These are phyloP conservation scores for Ilyonectria destructans DNA, from an alignment of 2,329 filamentous ascomycete species.

Conservation along the genomic window DNA sequence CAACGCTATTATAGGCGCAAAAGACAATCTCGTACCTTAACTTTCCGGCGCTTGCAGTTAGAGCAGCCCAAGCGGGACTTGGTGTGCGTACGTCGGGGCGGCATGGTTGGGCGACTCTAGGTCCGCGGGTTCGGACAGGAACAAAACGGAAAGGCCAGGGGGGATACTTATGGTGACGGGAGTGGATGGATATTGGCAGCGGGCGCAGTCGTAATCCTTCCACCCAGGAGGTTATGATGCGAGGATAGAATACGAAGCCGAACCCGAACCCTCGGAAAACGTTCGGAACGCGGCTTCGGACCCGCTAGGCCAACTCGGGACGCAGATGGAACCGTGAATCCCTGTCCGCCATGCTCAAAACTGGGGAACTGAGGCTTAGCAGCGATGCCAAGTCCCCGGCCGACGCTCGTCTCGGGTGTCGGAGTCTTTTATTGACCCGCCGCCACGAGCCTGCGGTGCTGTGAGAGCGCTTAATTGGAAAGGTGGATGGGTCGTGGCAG, in stretches of 20 bases:
- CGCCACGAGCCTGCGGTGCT: background rate
- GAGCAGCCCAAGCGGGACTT: slow-evolving; percentile 53
- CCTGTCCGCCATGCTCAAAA: slow-evolving; percentile 23
- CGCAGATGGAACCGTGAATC: slow-evolving; percentile 6
- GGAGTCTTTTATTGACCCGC: background rate
- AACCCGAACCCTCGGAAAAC: slow-evolving; percentile 44
- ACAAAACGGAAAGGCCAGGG: slow-evolving; percentile 22
- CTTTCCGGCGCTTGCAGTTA: slow-evolving; percentile 54
- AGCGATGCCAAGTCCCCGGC: background rate
- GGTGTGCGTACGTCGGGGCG: slow-evolving; percentile 51
- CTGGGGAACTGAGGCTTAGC: slow-evolving; percentile 18
- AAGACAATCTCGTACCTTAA: slow-evolving; percentile 47
- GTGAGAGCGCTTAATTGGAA: background rate
- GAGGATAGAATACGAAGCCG: slow-evolving; percentile 31
- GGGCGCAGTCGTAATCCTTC: background rate
- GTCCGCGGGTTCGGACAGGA: slow-evolving; percentile 44
- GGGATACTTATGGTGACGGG: no score
- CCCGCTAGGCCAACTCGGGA: slow-evolving; percentile 33
- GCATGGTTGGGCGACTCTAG: slow-evolving; percentile 33
- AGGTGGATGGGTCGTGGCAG: background rate
- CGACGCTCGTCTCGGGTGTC: background rate
- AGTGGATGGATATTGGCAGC: slow-evolving; percentile 21
- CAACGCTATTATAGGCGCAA: background rate
- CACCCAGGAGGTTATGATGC: slow-evolving; percentile 23
- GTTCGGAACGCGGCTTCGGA: slow-evolving; percentile 44